Evolutionary conservation across 257 asterid genomes (phyloP), one percentile per base, ranked within the genome.

Genomic region (Fraxinus excelsior): DNA sequence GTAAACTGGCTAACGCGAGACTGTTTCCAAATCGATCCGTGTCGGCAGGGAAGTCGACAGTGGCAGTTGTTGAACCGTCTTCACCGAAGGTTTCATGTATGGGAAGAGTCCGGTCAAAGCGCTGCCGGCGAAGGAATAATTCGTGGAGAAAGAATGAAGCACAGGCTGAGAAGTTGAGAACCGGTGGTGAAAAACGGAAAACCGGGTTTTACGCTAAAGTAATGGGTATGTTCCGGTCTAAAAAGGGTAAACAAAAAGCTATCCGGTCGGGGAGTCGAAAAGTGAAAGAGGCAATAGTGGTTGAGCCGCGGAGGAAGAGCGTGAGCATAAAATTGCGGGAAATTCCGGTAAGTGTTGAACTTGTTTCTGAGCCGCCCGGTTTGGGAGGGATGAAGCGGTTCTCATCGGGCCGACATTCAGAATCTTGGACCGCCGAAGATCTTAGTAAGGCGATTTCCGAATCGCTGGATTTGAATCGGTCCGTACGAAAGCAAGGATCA

Each of bases 51-150:
- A 90, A 87, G 79, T 64, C 88, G 14, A 70, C 87, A 4, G 79
- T 40, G 34, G 49, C 80, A 0, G 64, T 68, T 26, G 81, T 76
- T 1, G 96, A 90, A 74, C 94, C 96, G 75, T 82, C 92, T 1
- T 90, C 96, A 3, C 96, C 96, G 49, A 90, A 90, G 82, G 96
- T 90, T 25, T 90, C 94, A 0, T 90, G 96, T 23, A 90, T 89
- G 76, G 96, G 96, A 16, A 84, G 96, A 80, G 96, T 90, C 28
- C 82, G 90, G 72, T 90, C 96, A 14, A 90, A 87, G 82, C 84
- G 91, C 25, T 14, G 85, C 51, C 84, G 97, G 51, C 81, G 92
- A 70, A 75, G 87, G 78, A 76, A 91, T 49, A 83, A 70, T 56
- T 60, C 85, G 35, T 40, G 72, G 5, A 75, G 71, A 23, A 79